Evolutionary conservation across 257 asterid species (phyloP).

Genomic region (Rhazya stricta): DNA sequence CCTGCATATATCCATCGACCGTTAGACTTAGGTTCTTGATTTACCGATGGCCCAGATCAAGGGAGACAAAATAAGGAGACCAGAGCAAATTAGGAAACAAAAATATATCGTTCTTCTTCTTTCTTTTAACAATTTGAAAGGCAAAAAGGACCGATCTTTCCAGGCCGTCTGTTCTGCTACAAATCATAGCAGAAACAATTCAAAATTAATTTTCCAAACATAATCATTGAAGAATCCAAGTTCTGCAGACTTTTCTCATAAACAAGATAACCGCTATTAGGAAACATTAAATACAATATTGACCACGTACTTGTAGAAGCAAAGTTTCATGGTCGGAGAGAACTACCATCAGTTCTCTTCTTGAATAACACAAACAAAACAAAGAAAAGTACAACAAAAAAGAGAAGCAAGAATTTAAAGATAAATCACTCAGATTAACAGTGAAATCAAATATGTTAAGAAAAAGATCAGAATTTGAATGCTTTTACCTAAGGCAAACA

Average conservation of each 20-base stretch:
- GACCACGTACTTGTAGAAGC: no score
- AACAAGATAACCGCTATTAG: no score
- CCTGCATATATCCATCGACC: constrained; percentile 28
- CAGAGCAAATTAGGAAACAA: not conserved
- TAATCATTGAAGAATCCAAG: not conserved
- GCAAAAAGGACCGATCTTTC: not conserved
- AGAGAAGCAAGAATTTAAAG: no score
- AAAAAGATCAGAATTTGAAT: not conserved
- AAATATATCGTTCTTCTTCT: not conserved
- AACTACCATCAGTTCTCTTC: no score
- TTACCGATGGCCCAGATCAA: not conserved
- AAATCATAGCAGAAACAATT: not conserved
- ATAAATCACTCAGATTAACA: not conserved
- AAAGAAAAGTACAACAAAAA: no score
- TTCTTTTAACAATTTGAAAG: not conserved
- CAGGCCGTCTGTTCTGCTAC: not conserved
- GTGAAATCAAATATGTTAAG: not conserved
- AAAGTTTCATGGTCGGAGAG: no score
- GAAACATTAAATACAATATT: no score
- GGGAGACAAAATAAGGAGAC: no score
- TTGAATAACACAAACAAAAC: no score
- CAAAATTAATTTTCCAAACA: not conserved
- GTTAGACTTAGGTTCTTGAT: not conserved
- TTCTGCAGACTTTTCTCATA: no score
- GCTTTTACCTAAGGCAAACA: constrained; percentile 11